A percentile compares a stretch with the other conserved stretches of the same genome.
Conservation (phyloP, 805 yeast species). For the Candida easanensis region DNA sequence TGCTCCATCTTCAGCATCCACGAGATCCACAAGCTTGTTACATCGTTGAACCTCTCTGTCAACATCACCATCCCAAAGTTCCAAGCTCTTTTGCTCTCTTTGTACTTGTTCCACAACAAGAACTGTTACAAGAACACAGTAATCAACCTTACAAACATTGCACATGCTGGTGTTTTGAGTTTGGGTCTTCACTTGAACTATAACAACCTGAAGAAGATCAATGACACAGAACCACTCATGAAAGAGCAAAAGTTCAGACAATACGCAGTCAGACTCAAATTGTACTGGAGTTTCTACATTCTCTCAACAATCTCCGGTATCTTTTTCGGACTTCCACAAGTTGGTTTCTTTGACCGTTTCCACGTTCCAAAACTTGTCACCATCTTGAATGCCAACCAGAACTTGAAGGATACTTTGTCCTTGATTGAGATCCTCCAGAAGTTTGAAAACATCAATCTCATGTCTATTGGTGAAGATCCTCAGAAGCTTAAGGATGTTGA, state of each 20-base stretch:
- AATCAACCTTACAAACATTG: conserved; percentile 21
- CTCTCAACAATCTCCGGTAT: conserved; percentile 24
- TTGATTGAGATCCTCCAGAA: conserved; percentile 31
- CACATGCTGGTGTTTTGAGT: conserved; percentile 23
- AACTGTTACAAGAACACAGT: conserved; percentile 26
- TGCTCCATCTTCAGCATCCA: conserved; percentile 29
- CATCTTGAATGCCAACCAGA: conserved; percentile 32
- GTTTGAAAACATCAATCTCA: conserved; percentile 15
- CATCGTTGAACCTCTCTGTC: conserved; percentile 18
- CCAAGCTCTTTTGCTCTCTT: conserved; percentile 21
- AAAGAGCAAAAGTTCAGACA: conserved; percentile 15
- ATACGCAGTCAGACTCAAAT: conserved; percentile 32
- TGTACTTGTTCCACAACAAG: conserved; percentile 27
- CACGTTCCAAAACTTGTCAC: conserved; percentile 35
- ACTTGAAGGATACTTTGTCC: conserved; percentile 32
- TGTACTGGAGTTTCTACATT: conserved; percentile 44
- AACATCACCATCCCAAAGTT: conserved; percentile 22
- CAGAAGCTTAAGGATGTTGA: conserved; percentile 23
- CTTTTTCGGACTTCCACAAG: conserved; percentile 25
- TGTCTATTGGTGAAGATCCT: conserved; percentile 18
- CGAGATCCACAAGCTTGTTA: conserved; percentile 26
- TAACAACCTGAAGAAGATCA: conserved; percentile 20
- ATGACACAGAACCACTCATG: conserved; percentile 8
- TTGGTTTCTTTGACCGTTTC: conserved; percentile 21
- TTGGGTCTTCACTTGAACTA: conserved; percentile 29